phyloP scores from a whole-genome alignment of 805 yeast genomes.

The Saturnispora quitensis region DNA sequence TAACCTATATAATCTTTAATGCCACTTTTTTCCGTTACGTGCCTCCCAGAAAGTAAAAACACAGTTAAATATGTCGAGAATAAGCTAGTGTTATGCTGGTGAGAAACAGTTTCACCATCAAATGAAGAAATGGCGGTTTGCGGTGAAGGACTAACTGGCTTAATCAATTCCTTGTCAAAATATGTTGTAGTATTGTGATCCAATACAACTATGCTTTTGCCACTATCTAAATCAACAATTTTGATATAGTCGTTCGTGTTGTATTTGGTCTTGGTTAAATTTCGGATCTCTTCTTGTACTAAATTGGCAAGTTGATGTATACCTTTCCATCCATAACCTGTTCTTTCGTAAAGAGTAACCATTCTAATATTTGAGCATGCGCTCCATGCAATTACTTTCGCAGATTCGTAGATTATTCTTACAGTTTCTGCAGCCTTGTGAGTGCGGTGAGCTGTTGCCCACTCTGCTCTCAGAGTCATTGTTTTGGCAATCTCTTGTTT shows the following conservation, averaged over 20 bases:
- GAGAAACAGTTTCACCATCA: background rate
- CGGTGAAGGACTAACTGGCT: background rate
- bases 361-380: constrained; percentile 19
- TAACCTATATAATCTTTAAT: background rate
- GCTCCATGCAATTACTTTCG: constrained; percentile 27
- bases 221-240: constrained; percentile 16
- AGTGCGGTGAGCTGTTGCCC: constrained; percentile 29
- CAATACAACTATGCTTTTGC: constrained; percentile 1
- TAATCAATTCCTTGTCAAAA: background rate
- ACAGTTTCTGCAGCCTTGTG: constrained; percentile 36
- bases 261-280: constrained; percentile 13
- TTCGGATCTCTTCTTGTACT: constrained; percentile 20
- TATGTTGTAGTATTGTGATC: background rate
- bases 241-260: constrained; percentile 17
- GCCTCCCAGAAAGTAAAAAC: constrained; percentile 13
- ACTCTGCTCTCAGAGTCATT: constrained; percentile 30
- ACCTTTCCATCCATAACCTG: constrained; percentile 25
- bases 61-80: constrained; percentile 10
- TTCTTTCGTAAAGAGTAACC: constrained; percentile 22
- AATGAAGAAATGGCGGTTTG: background rate
- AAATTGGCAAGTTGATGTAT: constrained; percentile 18
- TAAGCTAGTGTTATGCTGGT: background rate
- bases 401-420: constrained; percentile 29
- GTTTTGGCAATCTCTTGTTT: constrained; percentile 28
- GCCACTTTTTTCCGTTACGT: constrained; percentile 1